phyloP scores from a whole-genome alignment of 768 basidiomycete species.

The Kwoniella dejecticola region DNA sequence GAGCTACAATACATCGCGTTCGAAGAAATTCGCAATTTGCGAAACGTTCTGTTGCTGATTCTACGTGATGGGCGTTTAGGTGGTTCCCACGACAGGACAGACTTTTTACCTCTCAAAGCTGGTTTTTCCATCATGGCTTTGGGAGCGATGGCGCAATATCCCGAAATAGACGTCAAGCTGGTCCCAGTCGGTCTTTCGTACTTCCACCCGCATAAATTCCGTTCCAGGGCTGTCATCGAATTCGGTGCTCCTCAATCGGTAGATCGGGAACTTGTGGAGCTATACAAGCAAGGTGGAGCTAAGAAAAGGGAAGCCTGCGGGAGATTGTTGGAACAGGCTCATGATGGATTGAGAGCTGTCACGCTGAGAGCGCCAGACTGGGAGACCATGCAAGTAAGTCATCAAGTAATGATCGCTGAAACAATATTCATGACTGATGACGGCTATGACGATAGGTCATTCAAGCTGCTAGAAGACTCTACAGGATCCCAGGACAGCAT shows the following conservation, averaged over 20 bases:
- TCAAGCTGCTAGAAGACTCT: constrained; percentile 89
- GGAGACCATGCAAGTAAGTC: constrained; percentile 91
- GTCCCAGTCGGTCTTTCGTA: constrained; percentile 68
- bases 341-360: constrained; percentile 91
- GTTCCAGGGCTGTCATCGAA: constrained; percentile 94
- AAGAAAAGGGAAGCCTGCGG: constrained; percentile 88
- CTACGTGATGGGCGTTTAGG: no score
- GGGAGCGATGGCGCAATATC: constrained; percentile 92
- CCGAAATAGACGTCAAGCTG: constrained; percentile 82
- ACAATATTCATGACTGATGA: no score
- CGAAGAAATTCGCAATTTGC: no score
- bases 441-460: constrained; percentile 68
- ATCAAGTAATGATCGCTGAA: background rate
- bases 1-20: no score
- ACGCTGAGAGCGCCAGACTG: constrained; percentile 95
- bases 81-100: constrained; percentile 96
- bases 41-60: no score
- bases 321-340: constrained; percentile 84
- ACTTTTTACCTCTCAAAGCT: constrained; percentile 93
- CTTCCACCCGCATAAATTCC: constrained; percentile 81
- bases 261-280: constrained; percentile 80
- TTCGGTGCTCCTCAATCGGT: constrained; percentile 90
- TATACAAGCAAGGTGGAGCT: constrained; percentile 85
- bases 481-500: constrained; percentile 91
- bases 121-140: constrained; percentile 98